Base-by-base conservation (phyloP, 1,284 basidiomycete genomes). In the Ceratobasidium sp. region DNA sequence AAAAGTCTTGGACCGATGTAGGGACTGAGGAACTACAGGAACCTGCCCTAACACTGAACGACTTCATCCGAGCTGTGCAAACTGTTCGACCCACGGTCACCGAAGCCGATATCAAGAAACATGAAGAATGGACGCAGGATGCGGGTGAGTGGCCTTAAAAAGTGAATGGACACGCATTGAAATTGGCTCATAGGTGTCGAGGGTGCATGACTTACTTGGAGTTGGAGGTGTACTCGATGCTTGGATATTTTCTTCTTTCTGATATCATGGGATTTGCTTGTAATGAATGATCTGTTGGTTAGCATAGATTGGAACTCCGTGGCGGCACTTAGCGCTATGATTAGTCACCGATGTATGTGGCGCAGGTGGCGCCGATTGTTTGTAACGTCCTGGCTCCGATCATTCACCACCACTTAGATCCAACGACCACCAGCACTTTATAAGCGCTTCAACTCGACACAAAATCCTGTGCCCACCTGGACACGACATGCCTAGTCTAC, bases 1-100 rank as follows among this genome's bases (percentile, higher is more conserved):
- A 99, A 80, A 95, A 91, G 82, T 82, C 87, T 2, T 99, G 97
- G 96, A 86, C 89, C n/a, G 91, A 93, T 71, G 84, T 99, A 53
- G 89, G 89, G 68, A 89, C 89, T n/a, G 89, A 95, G 66, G 91
- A 98, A 76, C 81, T 99, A 39, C 81, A 89, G 33, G 96, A 98
- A 77, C 95, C 95, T 0, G 83, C 89, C 50, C 79, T 97, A 75
- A 84, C 80, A 70, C 66, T 94, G 23, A 83, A 80, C 19, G 97
- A 99, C 78, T 99, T 99, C 77, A 75, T 97, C 75, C 89, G 90
- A 74, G 89, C 91, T 29, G 82, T 99, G 70, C 84, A 87, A 57
- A 88, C 83, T 58, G 91, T 92, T 27, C 84, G 91, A 72, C 95
- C 95, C 29, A 98, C 95, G 0, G 96, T 99, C 49, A 91, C 88